Percentiles rank a stretch among this genome's conserved stretches.
phyloP scores from a whole-genome alignment of 2,329 filamentous ascomycete species.

The Trichothecium sympodiale region DNA sequence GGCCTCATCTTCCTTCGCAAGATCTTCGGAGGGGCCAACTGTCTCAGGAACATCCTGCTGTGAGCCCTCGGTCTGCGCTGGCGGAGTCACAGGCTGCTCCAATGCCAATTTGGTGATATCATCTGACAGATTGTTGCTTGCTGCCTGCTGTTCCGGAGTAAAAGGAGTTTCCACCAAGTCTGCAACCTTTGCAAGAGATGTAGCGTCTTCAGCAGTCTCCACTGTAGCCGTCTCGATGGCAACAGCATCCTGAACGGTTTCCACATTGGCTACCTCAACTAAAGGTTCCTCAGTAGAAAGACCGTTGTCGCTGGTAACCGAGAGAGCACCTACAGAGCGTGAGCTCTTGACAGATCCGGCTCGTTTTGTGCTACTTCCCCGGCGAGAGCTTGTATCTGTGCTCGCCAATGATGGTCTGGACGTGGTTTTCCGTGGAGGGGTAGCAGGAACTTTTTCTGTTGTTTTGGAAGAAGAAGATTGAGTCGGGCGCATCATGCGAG shows the following conservation, averaged over 20 bases:
- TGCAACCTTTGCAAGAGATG: constrained; percentile 3
- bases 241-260: constrained; percentile 2
- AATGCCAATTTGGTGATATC: neutral
- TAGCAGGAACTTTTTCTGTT: constrained; percentile 45
- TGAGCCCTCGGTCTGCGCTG: no score
- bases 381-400: constrained; percentile 9
- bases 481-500: constrained; percentile 74
- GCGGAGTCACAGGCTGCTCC: neutral
- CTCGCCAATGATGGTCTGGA: constrained; percentile 5
- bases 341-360: neutral
- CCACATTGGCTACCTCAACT: neutral
- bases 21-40: no score
- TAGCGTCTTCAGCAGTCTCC: constrained; percentile 7
- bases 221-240: constrained; percentile 7
- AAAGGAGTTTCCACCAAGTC: neutral
- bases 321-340: neutral
- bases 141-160: neutral
- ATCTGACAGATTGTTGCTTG: no score
- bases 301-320: constrained; percentile 4
- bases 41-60: no score
- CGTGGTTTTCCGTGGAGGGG: constrained; percentile 33
- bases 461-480: constrained; percentile 57
- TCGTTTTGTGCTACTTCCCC: constrained; percentile 13
- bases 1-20: no score
- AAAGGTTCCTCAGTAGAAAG: neutral